phyloP scores from a whole-genome alignment of 257 asterid genomes.

The Jasminum sambac region DNA sequence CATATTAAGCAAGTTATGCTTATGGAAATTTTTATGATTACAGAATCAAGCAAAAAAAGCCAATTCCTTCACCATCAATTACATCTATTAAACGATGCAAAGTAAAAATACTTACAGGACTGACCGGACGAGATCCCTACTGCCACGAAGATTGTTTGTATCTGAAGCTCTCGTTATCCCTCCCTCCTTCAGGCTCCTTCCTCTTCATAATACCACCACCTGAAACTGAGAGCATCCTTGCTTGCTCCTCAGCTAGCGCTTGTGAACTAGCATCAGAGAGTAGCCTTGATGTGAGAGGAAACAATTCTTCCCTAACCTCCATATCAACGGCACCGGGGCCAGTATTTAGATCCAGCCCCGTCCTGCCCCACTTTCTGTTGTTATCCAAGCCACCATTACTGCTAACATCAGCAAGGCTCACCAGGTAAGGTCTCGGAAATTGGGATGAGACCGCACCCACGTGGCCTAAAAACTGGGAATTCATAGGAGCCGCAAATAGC shows the following conservation, averaged over 20 bases:
- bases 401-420: conserved; percentile 32
- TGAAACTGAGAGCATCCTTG: conserved; percentile 36
- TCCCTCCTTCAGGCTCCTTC: conserved; percentile 80
- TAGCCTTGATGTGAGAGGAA: conserved; percentile 35
- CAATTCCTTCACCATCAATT: background rate
- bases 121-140: conserved; percentile 23
- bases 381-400: conserved; percentile 32
- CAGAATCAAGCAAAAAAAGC: background rate
- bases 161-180: conserved; percentile 67
- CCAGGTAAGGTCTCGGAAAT: conserved; percentile 68
- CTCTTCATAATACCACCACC: conserved; percentile 57
- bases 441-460: conserved; percentile 57
- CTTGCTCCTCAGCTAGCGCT: conserved; percentile 62
- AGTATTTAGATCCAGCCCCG: conserved; percentile 80
- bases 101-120: conserved; percentile 31
- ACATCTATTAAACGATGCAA: conserved; percentile 5
- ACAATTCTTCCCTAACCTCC: conserved; percentile 53
- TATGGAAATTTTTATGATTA: background rate
- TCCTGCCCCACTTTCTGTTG: conserved; percentile 49
- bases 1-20: background rate
- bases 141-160: conserved; percentile 79
- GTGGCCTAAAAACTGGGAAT: conserved; percentile 60
- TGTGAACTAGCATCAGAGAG: conserved; percentile 62
- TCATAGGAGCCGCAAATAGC: conserved; percentile 48
- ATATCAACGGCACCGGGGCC: conserved; percentile 72